Evolutionary conservation across 1,139 yeast genomes (phyloP).

Genomic region (Saccharomyces hybrid): DNA sequence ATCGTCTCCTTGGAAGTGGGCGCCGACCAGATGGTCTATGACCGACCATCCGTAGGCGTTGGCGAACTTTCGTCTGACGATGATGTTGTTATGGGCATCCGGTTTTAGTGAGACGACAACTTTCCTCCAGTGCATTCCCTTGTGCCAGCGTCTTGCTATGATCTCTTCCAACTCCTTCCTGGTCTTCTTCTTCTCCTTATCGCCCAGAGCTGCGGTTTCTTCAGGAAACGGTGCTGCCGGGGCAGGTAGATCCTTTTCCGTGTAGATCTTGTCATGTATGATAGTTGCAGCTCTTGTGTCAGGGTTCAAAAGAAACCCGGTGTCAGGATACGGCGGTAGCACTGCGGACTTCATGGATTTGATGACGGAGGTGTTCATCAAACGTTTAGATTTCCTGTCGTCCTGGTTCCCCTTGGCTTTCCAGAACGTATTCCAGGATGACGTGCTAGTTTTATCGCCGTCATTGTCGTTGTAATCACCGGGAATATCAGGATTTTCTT

Average conservation of each 20-base stretch:
- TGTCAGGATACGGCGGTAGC: constrained; percentile 74
- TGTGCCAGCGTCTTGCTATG: constrained; percentile 85
- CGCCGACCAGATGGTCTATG: constrained; percentile 65
- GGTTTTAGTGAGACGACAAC: constrained; percentile 78
- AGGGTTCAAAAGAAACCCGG: constrained; percentile 56
- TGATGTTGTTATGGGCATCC: constrained; percentile 91
- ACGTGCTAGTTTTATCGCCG: neutral
- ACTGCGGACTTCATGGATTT: constrained; percentile 68
- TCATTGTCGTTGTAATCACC: neutral
- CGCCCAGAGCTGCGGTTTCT: neutral
- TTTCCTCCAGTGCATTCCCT: constrained; percentile 79
- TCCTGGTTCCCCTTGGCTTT: neutral
- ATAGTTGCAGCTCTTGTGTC: constrained; percentile 40
- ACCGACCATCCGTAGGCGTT: constrained; percentile 98
- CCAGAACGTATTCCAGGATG: neutral
- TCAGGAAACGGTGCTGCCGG: constrained; percentile 16
- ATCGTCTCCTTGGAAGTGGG: constrained; percentile 42
- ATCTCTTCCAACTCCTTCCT: constrained; percentile 47
- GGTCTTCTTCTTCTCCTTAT: constrained; percentile 42
- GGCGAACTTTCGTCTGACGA: constrained; percentile 80
- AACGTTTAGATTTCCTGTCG: constrained; percentile 5
- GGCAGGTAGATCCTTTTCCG: constrained; percentile 52
- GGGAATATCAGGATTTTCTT: constrained; percentile 7
- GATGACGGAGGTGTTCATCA: constrained; percentile 62
- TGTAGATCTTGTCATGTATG: constrained; percentile 71